Conservation (phyloP, 148 eudicot species). For the Rhododendron mucronatum region DNA sequence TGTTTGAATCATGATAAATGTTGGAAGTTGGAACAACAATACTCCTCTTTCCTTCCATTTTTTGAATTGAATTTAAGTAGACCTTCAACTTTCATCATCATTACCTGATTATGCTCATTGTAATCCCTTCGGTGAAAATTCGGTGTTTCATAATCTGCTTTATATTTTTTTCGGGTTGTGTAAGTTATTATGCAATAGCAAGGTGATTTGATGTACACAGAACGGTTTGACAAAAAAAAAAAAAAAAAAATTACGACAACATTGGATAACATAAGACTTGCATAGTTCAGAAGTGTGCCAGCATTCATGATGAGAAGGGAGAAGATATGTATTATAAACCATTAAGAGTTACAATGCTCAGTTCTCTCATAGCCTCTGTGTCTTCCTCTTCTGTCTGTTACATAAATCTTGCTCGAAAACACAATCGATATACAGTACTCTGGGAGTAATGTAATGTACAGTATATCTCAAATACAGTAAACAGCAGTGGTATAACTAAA, state of each 20-base stretch:
- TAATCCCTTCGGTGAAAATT: neutral
- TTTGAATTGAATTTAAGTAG: neutral
- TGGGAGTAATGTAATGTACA: too few species aligned
- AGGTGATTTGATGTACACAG: neutral
- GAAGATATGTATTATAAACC: neutral
- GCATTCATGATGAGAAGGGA: neutral
- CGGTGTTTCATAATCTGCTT: neutral
- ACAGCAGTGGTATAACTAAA: neutral
- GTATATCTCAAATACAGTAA: neutral
- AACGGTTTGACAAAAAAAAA: neutral
- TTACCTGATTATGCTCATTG: neutral
- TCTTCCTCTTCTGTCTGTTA: too few species aligned
- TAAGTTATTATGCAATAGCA: neutral
- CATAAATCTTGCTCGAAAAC: too few species aligned
- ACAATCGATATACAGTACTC: too few species aligned
- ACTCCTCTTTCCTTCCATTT: neutral
- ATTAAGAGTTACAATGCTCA: too few species aligned
- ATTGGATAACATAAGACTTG: neutral
- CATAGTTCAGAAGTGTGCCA: neutral
- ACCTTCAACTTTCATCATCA: neutral
- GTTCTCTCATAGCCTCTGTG: too few species aligned
- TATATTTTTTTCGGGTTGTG: neutral
- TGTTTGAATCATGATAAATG: neutral
- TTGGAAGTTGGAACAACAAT: neutral
- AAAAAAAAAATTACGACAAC: neutral